A percentile compares a stretch with the other conserved stretches of the same genome.
These are phyloP conservation scores for Volvox carteri DNA, from an alignment of 163 green algal species.

Conservation along the genomic window DNA sequence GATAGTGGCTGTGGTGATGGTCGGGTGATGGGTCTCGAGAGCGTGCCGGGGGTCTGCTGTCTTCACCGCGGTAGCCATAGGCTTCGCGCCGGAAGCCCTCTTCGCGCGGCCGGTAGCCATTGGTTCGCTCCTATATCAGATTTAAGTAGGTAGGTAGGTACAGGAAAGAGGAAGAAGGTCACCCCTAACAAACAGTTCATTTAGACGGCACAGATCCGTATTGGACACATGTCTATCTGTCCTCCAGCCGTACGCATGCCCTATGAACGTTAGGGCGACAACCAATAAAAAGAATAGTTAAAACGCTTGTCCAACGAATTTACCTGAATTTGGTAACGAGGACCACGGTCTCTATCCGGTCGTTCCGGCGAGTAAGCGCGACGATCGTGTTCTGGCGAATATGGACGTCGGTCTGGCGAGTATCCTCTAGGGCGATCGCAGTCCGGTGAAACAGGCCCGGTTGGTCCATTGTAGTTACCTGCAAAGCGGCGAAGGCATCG, in stretches of 20 bases:
- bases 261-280: too few relatives aligned
- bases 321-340: constrained; percentile 34
- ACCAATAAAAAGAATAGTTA: too few relatives aligned
- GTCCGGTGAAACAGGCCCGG: constrained; percentile 38
- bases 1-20: constrained; percentile 33
- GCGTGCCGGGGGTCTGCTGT: background rate
- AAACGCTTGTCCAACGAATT: too few relatives aligned
- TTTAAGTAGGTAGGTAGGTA: background rate
- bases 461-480: constrained; percentile 37
- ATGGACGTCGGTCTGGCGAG: constrained; percentile 46
- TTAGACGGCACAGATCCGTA: too few relatives aligned
- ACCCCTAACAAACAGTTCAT: background rate
- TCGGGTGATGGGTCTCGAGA: constrained; percentile 44
- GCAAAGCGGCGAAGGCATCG: background rate
- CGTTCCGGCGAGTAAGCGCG: constrained; percentile 41
- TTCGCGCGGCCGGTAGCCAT: constrained; percentile 34
- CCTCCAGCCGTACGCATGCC: background rate
- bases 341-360: constrained; percentile 25
- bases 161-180: background rate
- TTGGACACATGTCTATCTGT: too few relatives aligned
- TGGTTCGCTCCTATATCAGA: constrained; percentile 21
- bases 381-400: constrained; percentile 50
- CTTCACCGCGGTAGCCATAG: constrained; percentile 35
- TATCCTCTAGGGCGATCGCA: constrained; percentile 21
- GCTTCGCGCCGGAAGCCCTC: constrained; percentile 33